Evolutionary conservation across 345 rosid species (phyloP).

Genomic region (Eucalyptus cloeziana): DNA sequence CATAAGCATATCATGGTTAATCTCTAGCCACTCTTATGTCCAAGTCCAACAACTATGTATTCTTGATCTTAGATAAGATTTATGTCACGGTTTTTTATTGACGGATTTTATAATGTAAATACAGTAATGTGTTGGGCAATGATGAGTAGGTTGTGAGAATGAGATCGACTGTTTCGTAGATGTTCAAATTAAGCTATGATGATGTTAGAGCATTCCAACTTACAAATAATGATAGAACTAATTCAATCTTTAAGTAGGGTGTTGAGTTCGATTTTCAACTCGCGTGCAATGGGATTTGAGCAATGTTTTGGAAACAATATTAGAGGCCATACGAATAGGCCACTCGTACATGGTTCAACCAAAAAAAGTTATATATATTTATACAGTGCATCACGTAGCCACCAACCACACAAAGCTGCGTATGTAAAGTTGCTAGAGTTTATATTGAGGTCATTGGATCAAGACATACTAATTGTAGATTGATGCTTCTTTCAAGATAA

Average conservation of each 20-base stretch:
- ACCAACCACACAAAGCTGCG: not conserved
- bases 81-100: not conserved
- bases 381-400: not conserved
- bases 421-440: not conserved
- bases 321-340: not conserved
- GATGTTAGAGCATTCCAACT: not conserved
- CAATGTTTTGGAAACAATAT: not conserved
- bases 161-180: accelerated
- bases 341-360: not conserved
- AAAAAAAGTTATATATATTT: not conserved
- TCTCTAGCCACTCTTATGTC: not conserved
- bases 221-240: not conserved
- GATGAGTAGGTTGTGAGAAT: not conserved
- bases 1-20: not conserved
- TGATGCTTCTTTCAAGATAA: not conserved
- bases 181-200: not conserved
- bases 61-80: not conserved
- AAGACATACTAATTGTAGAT: not conserved
- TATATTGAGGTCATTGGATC: not conserved
- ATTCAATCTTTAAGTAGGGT: not conserved
- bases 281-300: not conserved
- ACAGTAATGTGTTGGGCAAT: too few relatives aligned
- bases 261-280: not conserved
- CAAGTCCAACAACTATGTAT: not conserved
- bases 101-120: not conserved